phyloP scores from a whole-genome alignment of 2,329 filamentous ascomycete genomes.

The Botrytis elliptica region DNA sequence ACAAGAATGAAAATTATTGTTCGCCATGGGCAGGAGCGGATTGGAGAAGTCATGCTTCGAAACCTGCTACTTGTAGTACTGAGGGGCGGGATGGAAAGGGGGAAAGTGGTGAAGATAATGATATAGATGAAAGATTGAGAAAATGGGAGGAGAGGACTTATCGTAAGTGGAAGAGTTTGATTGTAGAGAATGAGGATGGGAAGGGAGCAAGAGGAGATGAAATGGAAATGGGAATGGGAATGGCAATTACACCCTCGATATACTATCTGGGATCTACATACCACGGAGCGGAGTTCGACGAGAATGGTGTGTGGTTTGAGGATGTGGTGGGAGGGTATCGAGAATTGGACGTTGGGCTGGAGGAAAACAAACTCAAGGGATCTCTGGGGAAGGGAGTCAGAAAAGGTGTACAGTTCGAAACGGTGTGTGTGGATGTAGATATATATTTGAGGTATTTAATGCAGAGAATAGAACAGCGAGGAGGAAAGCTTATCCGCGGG shows the following conservation, averaged over 20 bases:
- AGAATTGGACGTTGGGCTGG: neutral
- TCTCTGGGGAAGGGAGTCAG: neutral
- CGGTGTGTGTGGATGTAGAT: neutral
- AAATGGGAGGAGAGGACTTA: neutral
- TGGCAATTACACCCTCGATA: neutral
- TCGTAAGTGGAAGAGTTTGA: neutral
- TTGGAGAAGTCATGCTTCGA: conserved; percentile 1
- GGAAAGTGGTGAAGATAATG: neutral
- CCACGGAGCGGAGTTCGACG: neutral
- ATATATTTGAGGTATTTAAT: neutral
- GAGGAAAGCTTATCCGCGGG: neutral
- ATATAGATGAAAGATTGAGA: neutral
- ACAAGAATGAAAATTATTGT: neutral
- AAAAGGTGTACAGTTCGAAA: neutral
- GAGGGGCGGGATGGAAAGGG: too few relatives aligned
- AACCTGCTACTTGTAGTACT: accelerated
- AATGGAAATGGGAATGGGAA: neutral
- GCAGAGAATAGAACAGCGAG: neutral
- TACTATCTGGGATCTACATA: neutral
- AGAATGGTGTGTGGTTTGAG: neutral
- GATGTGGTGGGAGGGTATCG: neutral
- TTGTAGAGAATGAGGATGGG: neutral
- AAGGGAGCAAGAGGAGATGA: neutral
- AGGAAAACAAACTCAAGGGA: neutral
- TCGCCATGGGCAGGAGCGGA: neutral